Base-by-base conservation (phyloP, 225 moss, liverwort and hornwort genomes). In the Physcomitrellopsis africana region DNA sequence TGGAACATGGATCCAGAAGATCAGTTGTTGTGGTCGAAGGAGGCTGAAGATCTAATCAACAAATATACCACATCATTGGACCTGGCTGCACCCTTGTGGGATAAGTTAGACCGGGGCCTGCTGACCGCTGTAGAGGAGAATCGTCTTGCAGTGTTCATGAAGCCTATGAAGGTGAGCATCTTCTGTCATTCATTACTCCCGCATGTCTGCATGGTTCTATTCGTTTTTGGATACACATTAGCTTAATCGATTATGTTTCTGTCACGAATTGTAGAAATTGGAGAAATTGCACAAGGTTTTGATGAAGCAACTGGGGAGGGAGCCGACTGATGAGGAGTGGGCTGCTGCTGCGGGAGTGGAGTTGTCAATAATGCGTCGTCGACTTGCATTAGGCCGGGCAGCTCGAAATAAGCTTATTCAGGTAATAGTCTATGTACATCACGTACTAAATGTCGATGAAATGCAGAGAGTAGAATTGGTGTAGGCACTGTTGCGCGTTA, bases 401-500 rank as follows among this genome's bases (percentile, higher is more conserved):
- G 92, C 95, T 60, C 87, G 99, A 44, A 87, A 65, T 10, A 99
- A 92, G 67, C 80, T 99, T 24, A 99, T 99, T 46, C 93, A 99
- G 89, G 97, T 94, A 53, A 32, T 61, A 56, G 17, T 15, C 53
- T 2, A 54, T 18, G 24, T n/a, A 9, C 55, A n/a, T 20, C 7
- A 22, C 9, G 32, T 7, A 37, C 32, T 37, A 7, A 37, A 7
- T 37, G 7, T 7, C 4, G 1, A 37, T 37, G 4, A 37, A 37
- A 37, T 37, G 32, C 32, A 37, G 4, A 37, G 32, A 37, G 32
- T 5, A 37, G 32, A 37, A 37, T 37, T 37, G 32, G 3, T 37
- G 7, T 7, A 37, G 32, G 32, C 0, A 37, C 32, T 37, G 32
- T 37, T 37, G 32, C 7, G 4, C 32, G 4, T 37, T 4, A 5